Base-by-base conservation (phyloP, 371 early-diverging fungal species). In the Saksenaea vasiformis region DNA sequence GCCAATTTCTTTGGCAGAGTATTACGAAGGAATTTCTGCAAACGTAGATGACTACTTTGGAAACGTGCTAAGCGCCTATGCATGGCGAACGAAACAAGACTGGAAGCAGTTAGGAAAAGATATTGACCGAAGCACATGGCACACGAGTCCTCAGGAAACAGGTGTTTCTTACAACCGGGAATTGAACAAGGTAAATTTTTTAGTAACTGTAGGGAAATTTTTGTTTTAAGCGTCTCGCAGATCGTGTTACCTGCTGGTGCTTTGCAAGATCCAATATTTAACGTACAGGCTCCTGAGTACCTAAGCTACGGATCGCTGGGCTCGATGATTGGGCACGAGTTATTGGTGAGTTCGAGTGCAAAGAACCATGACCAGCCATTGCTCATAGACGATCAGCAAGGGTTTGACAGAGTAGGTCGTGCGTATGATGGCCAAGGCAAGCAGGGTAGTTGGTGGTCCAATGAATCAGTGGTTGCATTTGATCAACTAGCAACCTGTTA, bases 401-500 rank as follows among this genome's bases (percentile, higher is more conserved):
- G 73, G 10, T 86, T 86, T 61, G 86, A 87, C 67, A 65, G 72
- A 56, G 58, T 62, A 26, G 92, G 92, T 17, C 77, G 85, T 28
- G 67, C 77, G 38, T 91, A 77, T 65, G 81, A 85, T 62, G 44
- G 61, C 1, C 44, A 65, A n/a, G 87, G 85, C 5, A 66, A 64
- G 28, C 63, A 73, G 54, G 68, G 64, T 1, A 62, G 78, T 56
- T 92, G 93, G 92, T 91, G 92, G 93, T 66, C 83, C 3, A 70
- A 82, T 26, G 54, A 68, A 15, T 78, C 90, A 0, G 54, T 68
- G 8, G 44, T 63, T 17, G 74, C 75, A 31, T 91, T 90, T 61
- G 74, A 86, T 35, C 54, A 76, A 26, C 69, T 76, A 54, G 71
- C 88, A 0, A 56, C 77, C 36, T 91, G 91, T 66, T 89, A 88